Percentiles rank a stretch among this genome's conserved stretches.
These are phyloP conservation scores for Fusarium buxicola DNA, from an alignment of 2,329 filamentous ascomycete species.

Conservation along the genomic window DNA sequence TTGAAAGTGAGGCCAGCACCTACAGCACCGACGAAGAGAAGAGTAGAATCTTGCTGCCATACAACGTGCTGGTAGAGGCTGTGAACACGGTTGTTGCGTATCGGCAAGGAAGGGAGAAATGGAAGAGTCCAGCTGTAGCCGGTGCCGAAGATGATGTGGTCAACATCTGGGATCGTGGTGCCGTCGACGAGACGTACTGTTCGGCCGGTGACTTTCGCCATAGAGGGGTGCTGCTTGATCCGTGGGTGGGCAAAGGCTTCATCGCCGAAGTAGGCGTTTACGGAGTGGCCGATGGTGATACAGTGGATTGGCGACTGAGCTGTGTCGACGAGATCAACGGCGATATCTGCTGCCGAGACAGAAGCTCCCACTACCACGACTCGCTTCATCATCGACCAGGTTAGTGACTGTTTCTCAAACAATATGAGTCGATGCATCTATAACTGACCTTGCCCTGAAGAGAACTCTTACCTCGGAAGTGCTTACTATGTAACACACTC, in stretches of 20 bases:
- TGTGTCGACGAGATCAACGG: slow-evolving; percentile 61
- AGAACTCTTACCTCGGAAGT: slow-evolving; percentile 59
- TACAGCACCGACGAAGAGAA: slow-evolving; percentile 70
- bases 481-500: slow-evolving; percentile 66
- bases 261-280: slow-evolving; percentile 68
- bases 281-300: slow-evolving; percentile 60
- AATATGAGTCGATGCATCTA: rapidly evolving
- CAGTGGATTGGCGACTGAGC: slow-evolving; percentile 62
- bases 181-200: slow-evolving; percentile 69
- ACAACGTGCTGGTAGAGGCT: slow-evolving; percentile 70
- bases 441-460: slow-evolving; percentile 58
- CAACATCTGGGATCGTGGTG: slow-evolving; percentile 62
- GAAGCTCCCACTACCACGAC: slow-evolving; percentile 73
- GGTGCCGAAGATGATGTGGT: slow-evolving; percentile 74
- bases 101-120: slow-evolving; percentile 64
- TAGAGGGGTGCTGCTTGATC: slow-evolving; percentile 61
- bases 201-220: slow-evolving; percentile 57
- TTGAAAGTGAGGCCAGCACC: slow-evolving; percentile 72
- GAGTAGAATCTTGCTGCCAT: slow-evolving; percentile 63
- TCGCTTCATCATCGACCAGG: slow-evolving; percentile 50
- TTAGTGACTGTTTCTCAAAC: not conserved
- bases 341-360: slow-evolving; percentile 73
- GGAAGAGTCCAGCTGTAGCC: slow-evolving; percentile 74
- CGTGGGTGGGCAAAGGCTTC: slow-evolving; percentile 69
- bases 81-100: slow-evolving; percentile 66